A percentile compares a stretch with the other conserved stretches of the same genome.
phyloP scores from a whole-genome alignment of 768 basidiomycete species.

The Rhizopogon sp. region DNA sequence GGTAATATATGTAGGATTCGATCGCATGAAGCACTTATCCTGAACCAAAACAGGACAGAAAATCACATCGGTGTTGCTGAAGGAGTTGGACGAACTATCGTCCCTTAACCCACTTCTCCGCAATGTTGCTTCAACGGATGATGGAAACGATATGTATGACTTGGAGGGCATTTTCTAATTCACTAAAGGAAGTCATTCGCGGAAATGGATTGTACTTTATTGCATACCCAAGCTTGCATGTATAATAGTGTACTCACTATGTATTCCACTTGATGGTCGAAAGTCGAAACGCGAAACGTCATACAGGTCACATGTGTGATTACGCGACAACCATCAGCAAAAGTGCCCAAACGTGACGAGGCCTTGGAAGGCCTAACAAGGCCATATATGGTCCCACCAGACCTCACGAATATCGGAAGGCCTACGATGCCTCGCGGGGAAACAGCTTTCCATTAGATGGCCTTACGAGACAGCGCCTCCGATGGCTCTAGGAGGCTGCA shows the following conservation, averaged over 20 bases:
- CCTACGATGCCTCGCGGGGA: too few relatives aligned
- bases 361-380: too few relatives aligned
- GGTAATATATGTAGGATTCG: constrained; percentile 33
- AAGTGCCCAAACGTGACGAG: too few relatives aligned
- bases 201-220: constrained; percentile 4
- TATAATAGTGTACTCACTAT: constrained; percentile 15
- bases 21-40: background rate
- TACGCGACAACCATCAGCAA: constrained; percentile 20
- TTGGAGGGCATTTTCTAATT: constrained; percentile 35
- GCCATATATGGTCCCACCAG: too few relatives aligned
- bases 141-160: constrained; percentile 36
- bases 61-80: constrained; percentile 72
- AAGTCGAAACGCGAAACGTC: constrained; percentile 9
- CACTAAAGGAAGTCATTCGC: background rate
- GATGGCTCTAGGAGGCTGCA: too few relatives aligned
- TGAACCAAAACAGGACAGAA: constrained; percentile 45
- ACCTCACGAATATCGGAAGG: too few relatives aligned
- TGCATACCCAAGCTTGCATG: constrained; percentile 11
- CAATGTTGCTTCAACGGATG: constrained; percentile 41
- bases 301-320: constrained; percentile 12
- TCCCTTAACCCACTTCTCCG: constrained; percentile 75
- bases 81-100: constrained; percentile 79
- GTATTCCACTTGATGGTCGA: background rate
- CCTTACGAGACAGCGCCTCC: too few relatives aligned
- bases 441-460: too few relatives aligned